Base-by-base conservation (phyloP, 805 yeast genomes). In the Torulaspora quercuum region DNA sequence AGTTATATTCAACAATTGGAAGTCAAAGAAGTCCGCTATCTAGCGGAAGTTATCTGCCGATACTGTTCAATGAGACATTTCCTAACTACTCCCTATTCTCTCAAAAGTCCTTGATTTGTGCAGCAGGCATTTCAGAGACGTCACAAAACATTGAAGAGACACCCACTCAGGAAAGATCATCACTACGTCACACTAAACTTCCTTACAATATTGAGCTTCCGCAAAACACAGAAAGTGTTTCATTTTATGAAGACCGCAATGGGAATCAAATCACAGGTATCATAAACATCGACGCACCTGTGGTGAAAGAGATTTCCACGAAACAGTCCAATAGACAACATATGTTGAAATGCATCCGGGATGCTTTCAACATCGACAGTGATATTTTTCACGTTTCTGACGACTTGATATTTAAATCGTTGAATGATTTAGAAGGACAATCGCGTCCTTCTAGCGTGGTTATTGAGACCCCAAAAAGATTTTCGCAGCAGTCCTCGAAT, bases 21-120 rank as follows among this genome's bases (percentile, higher is more conserved):
- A 52, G 64, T 3, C 72, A 76, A 22, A 65, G 76, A 56, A 69
- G 77, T 29, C 80, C 87, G 1, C 54, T 82, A 29, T 58, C 75
- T 13, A 64, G 72, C 2, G 89, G 89, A 3, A 71, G 81, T 2
- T 79, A 76, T 48, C 60, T 80, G 9, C 82, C 90, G 1, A 66
- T 81, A 8, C 46, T 82, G 33, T 82, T 82, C 53, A 78, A 82
- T 3, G 80, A 75, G 29, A 45, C 70, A 10, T 54, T 73, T 10
- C 76, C 81, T 9, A 63, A 64, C 16, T 82, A 77, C 55, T 69
- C 75, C 33, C 63, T 82, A 11, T 80, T 80, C 47, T 73, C 78
- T 33, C 68, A 70, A 50, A 48, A 63, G 15, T 68, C 73, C 1
- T 53, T 80, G 38, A 55, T 80, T 29, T 77, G 80, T 21, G 78